Base-by-base conservation (phyloP, 805 yeast species). In the Starmera dryadoides region DNA sequence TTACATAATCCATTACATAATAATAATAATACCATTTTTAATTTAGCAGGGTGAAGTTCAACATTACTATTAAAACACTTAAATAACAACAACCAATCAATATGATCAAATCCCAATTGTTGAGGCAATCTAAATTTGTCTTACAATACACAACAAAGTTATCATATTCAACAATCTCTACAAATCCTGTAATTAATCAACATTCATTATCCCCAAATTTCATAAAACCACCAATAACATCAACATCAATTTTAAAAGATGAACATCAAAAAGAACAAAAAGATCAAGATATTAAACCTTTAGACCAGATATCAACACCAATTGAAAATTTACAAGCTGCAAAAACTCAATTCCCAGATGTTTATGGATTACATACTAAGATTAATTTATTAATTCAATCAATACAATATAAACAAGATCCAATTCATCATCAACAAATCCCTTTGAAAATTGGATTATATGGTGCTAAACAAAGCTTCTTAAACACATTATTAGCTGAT, bases 391-490 rank as follows among this genome's bases (percentile, higher is more conserved):
- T 59, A 30, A 28, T 46, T 4, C 33, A 45, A 10, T 38, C 38
- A 22, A 15, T 44, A 14, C 43, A 39, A 31, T 12, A 25, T n/a
- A 23, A 31, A n/a, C n/a, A n/a, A n/a, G n/a, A n/a, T n/a, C n/a
- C n/a, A n/a, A n/a, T n/a, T n/a, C n/a, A n/a, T n/a, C n/a, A n/a
- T n/a, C n/a, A 25, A 45, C 47, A 26, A 38, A 31, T 39, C 3
- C 49, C 49, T 10, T 43, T 56, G 11, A 46, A 62, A 37, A 52
- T 60, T 30, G 65, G 64, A 3, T 42, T 61, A 9, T 42, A 59
- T 22, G 48, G 55, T 1, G 30, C 55, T 1, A 47, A 46, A 21
- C 41, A 42, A 4, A 46, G 53, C 2, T 41, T 60, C 9, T 38
- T 62, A 10, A 53, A 55, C 17, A 45, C 62, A 6, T 28, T 62